phyloP scores from a whole-genome alignment of 2,329 filamentous ascomycete genomes.

The Metarhizium anisopliae region DNA sequence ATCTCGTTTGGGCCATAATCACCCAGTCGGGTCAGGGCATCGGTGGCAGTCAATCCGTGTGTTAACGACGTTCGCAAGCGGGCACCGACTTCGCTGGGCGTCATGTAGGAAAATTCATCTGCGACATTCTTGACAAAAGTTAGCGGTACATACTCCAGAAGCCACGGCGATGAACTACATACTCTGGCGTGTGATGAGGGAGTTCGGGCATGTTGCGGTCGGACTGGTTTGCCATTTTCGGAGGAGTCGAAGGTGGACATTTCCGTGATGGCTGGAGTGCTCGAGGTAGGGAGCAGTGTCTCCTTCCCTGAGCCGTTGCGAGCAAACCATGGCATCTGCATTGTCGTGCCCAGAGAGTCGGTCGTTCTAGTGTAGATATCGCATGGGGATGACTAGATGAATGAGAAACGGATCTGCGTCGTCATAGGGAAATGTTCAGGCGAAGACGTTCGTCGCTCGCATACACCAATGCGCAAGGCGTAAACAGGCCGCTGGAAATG shows the following conservation, averaged over 20 bases:
- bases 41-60: slow-evolving; percentile 69
- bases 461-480: not conserved
- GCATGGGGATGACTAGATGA: slow-evolving; percentile 9
- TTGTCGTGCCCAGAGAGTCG: slow-evolving; percentile 15
- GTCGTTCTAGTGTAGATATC: slow-evolving; percentile 3
- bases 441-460: not conserved
- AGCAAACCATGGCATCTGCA: slow-evolving; percentile 30
- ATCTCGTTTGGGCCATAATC: slow-evolving; percentile 89
- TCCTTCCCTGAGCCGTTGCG: slow-evolving; percentile 21
- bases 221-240: slow-evolving; percentile 17
- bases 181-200: slow-evolving; percentile 49
- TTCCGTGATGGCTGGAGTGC: slow-evolving; percentile 24
- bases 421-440: not conserved
- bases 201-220: slow-evolving; percentile 33
- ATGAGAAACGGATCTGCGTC: slow-evolving; percentile 9
- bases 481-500: not conserved
- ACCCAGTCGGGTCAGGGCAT: slow-evolving; percentile 71
- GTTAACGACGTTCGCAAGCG: slow-evolving; percentile 74
- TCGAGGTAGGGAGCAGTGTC: slow-evolving; percentile 24
- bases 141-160: slow-evolving; percentile 4
- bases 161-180: slow-evolving; percentile 14
- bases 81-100: slow-evolving; percentile 68
- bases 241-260: slow-evolving; percentile 13
- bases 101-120: slow-evolving; percentile 57
- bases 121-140: slow-evolving; percentile 37